Base-by-base conservation (phyloP, 805 yeast genomes). In the Wickerhamomyces canadensis region DNA sequence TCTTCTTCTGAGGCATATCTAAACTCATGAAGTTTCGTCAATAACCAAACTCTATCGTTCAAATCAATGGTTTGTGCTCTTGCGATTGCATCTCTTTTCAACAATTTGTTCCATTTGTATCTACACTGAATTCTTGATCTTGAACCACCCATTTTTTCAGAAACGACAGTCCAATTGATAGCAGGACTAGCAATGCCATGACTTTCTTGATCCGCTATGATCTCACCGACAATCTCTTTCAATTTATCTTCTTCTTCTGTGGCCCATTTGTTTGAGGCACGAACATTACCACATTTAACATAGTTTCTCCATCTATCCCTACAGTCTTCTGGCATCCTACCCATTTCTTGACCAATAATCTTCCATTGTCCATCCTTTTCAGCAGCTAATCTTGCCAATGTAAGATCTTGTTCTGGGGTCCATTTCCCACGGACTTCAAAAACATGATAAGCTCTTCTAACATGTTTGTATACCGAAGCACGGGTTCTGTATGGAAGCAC, bases 261-360 rank as follows among this genome's bases (percentile, higher is more conserved):
- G 0, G 81, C 65, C 98, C 98, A 89, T 55, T 83, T 85, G 57
- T 84, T 84, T 34, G 75, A 72, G 8, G 79, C 76, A 45, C 97
- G 69, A 37, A 75, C 75, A 14, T 68, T 68, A 18, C 97, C 97
- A 65, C 97, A 91, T 59, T 89, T 89, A 44, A 89, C 84, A 56
- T 89, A 91, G 57, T 91, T 91, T 60, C 98, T 72, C 95, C 95
- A 91, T 50, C 98, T 71, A 58, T 91, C 98, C 49, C 98, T 73
- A 60, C 97, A 89, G 62, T 91, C 98, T 55, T 91, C 98, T 0
- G 98, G 97, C 98, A 91, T 91, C 52, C 98, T 70, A 12, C 84
- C 86, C 76, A 91, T 68, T 7, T 67, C 65, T 36, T 72, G 72
- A 7, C 97, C 97, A 42, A 91, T 84, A 28, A 69, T 67, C 48